A percentile compares a stretch with the other conserved stretches of the same genome.
Conservation (phyloP, 2,329 filamentous ascomycete species). For the Chaetomiaceae sp. region DNA sequence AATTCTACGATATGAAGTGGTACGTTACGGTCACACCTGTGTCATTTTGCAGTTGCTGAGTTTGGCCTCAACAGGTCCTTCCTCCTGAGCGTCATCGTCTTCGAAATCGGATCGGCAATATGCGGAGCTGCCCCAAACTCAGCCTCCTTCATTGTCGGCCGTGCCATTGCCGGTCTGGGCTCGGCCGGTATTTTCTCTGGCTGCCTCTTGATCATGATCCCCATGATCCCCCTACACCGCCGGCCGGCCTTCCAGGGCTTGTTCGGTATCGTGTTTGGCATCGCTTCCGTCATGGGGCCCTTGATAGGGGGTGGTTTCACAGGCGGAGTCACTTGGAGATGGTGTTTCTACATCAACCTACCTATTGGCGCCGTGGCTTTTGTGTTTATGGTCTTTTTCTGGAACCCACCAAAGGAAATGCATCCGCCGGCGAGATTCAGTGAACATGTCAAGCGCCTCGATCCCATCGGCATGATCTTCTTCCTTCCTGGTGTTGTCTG, state of each 20-base stretch:
- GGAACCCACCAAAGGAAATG: conserved; percentile 38
- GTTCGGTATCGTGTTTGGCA: conserved; percentile 53
- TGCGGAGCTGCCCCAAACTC: conserved; percentile 54
- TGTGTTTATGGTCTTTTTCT: conserved; percentile 46
- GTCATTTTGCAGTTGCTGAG: conserved; percentile 3
- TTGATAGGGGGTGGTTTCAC: conserved; percentile 53
- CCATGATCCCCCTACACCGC: conserved; percentile 56
- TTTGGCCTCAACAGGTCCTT: too few relatives aligned
- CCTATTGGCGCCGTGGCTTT: conserved; percentile 51
- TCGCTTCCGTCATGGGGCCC: conserved; percentile 51
- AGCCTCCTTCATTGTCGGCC: conserved; percentile 50
- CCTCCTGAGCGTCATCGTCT: conserved; percentile 45
- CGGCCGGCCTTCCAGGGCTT: conserved; percentile 55
- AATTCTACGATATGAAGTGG: conserved; percentile 49
- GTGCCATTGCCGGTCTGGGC: conserved; percentile 53
- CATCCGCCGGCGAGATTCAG: conserved; percentile 31
- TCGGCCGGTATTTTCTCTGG: conserved; percentile 56
- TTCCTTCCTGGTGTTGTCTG: conserved; percentile 57
- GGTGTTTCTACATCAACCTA: conserved; percentile 59
- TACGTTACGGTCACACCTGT: conserved; percentile 31
- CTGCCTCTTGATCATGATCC: conserved; percentile 52
- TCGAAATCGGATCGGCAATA: conserved; percentile 51
- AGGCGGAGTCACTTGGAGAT: conserved; percentile 45
- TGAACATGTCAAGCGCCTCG: conserved; percentile 49
- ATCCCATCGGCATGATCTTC: conserved; percentile 56